Evolutionary conservation across 1,284 basidiomycete genomes (phyloP), one percentile per base, ranked within the genome.

Genomic region (Puccinia triticina): DNA sequence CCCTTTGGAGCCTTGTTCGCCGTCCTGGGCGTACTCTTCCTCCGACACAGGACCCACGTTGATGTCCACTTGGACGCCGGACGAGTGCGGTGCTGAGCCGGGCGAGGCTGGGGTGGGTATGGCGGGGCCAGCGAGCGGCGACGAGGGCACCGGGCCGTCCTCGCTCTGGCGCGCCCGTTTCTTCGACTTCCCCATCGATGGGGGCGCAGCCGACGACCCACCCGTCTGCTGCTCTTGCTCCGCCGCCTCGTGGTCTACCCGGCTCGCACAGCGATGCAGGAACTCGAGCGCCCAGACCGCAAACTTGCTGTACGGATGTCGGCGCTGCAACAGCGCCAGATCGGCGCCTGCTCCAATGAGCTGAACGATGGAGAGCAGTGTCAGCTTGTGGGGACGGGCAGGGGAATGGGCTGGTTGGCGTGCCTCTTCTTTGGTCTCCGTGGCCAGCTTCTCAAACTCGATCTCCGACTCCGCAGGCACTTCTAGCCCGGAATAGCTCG

Each of bases 261-360:
- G 66, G 26, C 43, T 64, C 18, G 55, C n/a, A 66, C 69, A 81
- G 73, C 57, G 66, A 21, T 69, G 50, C 23, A 81, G 37, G 37
- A 81, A 64, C 32, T 69, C 61, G n/a, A 81, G 78, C 1, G 78
- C 78, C 40, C 67, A 73, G 23, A 61, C 57, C 5, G 78, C 78
- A 74, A 81, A 81, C 21, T 50, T 50, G 14, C 21, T 64, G 46
- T 81, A 81, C 12, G 78, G 78, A 73, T 81, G 78, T 21, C 59
- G 21, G 55, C 34, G 16, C 26, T 55, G n/a, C 11, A 81, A 43
- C 29, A 59, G 18, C 43, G 73, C 78, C 16, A 81, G 29, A 64
- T 81, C 40, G 10, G 69, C 71, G 3, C 55, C 37, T 5, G 78
- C 78, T 43, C 32, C 71, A 11, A 81, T 57, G 40, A 81, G 67